Percentiles rank a stretch among this genome's conserved stretches.
phyloP scores from a whole-genome alignment of 768 basidiomycete species.

The Sarcodon sp. region DNA sequence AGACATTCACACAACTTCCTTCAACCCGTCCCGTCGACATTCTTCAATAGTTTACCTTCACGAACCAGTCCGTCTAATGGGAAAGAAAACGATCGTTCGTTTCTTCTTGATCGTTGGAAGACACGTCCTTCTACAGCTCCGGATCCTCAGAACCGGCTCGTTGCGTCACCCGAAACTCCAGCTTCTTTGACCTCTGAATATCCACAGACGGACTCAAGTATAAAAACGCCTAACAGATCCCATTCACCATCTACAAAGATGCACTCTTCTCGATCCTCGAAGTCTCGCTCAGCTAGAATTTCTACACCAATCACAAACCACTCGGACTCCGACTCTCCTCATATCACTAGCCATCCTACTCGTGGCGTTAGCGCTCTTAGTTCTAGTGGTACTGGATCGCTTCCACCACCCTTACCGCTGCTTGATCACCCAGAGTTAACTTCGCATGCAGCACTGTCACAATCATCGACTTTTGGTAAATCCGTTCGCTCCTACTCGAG shows the following conservation, averaged over 20 bases:
- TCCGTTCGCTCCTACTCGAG: conserved; percentile 17
- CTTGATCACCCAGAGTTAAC: conserved; percentile 27
- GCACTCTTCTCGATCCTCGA: conserved; percentile 6
- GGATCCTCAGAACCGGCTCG: too few relatives aligned
- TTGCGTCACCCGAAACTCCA: too few relatives aligned
- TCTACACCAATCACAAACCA: conserved; percentile 17
- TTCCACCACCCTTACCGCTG: conserved; percentile 42
- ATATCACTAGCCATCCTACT: conserved; percentile 26
- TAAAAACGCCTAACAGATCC: too few relatives aligned
- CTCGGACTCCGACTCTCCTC: conserved; percentile 20
- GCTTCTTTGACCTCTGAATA: too few relatives aligned
- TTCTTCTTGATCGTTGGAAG: too few relatives aligned
- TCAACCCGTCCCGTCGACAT: too few relatives aligned
- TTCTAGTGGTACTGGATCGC: conserved; percentile 13
- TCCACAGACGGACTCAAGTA: too few relatives aligned
- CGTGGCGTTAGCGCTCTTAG: conserved; percentile 8
- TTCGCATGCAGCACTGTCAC: conserved; percentile 9
- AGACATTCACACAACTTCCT: neutral
- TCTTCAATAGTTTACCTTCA: too few relatives aligned
- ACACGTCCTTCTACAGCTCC: too few relatives aligned
- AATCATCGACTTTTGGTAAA: conserved; percentile 13
- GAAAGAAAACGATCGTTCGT: too few relatives aligned
- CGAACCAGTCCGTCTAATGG: too few relatives aligned
- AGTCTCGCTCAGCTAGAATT: conserved; percentile 4
- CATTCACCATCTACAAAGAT: too few relatives aligned